Percentiles rank a stretch among this genome's conserved stretches.
These are phyloP conservation scores for Naganishia kalamii DNA, from an alignment of 768 basidiomycete genomes.

Conservation along the genomic window DNA sequence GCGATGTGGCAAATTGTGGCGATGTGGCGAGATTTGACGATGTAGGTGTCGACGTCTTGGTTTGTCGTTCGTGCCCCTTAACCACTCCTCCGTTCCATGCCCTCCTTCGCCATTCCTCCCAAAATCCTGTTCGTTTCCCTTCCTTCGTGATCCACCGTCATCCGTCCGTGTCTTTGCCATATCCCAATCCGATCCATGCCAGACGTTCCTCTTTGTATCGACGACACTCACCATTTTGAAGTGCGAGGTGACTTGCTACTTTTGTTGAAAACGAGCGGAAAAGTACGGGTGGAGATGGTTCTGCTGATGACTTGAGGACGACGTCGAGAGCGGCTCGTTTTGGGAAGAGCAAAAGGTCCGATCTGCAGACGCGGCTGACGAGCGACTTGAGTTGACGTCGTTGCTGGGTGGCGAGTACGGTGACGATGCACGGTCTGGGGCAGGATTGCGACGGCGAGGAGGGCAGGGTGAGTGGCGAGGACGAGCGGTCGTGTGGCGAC, in stretches of 20 bases:
- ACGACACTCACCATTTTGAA: slow-evolving; percentile 7
- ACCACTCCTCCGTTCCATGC: not conserved
- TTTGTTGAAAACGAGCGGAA: slow-evolving; percentile 19
- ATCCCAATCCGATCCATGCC: not conserved
- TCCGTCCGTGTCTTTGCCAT: not conserved
- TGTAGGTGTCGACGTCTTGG: not conserved
- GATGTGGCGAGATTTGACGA: no score
- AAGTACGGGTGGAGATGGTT: slow-evolving; percentile 16
- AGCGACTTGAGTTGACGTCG: not conserved
- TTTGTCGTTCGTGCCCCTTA: not conserved
- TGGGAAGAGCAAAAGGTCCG: not conserved
- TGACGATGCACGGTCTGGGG: no score
- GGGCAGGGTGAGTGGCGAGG: not conserved
- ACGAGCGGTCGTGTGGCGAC: not conserved
- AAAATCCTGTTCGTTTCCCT: not conserved
- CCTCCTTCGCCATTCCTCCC: not conserved
- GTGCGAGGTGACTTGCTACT: slow-evolving; percentile 10
- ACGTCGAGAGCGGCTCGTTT: slow-evolving; percentile 18
- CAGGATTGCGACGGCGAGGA: not conserved
- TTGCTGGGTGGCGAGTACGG: not conserved
- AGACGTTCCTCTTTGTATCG: not conserved
- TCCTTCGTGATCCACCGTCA: not conserved
- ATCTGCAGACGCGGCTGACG: no score
- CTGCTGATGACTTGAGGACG: slow-evolving; percentile 16
- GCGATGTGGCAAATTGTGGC: not conserved